Conservation (phyloP, 306 rosid genomes). For the Cercis canadensis region DNA sequence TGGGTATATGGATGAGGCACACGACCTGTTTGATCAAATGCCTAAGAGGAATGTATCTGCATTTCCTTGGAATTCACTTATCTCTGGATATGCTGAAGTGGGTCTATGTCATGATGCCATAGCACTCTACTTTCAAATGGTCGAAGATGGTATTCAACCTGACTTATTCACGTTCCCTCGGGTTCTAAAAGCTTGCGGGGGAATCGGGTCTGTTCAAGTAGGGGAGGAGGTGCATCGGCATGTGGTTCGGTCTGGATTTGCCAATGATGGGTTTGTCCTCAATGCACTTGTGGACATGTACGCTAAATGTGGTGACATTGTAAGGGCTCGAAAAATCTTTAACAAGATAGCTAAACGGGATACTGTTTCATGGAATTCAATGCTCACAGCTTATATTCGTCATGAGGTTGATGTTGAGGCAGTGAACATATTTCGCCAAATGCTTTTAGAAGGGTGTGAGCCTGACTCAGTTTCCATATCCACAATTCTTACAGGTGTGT, state of each 20-base stretch:
- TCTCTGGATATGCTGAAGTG: constrained; percentile 74
- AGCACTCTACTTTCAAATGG: constrained; percentile 93
- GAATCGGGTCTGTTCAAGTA: constrained; percentile 73
- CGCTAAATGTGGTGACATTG: constrained; percentile 90
- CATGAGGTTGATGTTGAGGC: constrained; percentile 72
- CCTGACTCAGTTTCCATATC: constrained; percentile 77
- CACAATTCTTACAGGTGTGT: constrained; percentile 47
- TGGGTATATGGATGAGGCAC: constrained; percentile 68
- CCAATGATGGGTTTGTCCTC: constrained; percentile 66
- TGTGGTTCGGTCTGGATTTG: constrained; percentile 66
- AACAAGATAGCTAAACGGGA: constrained; percentile 60
- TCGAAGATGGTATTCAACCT: constrained; percentile 76
- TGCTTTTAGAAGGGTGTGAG: constrained; percentile 58
- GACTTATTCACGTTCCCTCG: constrained; percentile 79
- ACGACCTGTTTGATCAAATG: constrained; percentile 88
- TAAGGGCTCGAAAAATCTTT: constrained; percentile 74
- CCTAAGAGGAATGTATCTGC: constrained; percentile 50
- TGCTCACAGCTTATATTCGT: constrained; percentile 72
- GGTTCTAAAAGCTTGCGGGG: constrained; percentile 81
- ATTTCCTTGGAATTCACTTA: constrained; percentile 88
- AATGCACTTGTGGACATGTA: constrained; percentile 90
- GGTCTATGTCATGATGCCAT: constrained; percentile 75
- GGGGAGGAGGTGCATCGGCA: constrained; percentile 84
- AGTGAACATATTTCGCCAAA: constrained; percentile 52
- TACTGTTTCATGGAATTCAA: constrained; percentile 84